Evolutionary conservation across 148 eudicot genomes (phyloP).

Genomic region (Rhododendron ferrugineum): DNA sequence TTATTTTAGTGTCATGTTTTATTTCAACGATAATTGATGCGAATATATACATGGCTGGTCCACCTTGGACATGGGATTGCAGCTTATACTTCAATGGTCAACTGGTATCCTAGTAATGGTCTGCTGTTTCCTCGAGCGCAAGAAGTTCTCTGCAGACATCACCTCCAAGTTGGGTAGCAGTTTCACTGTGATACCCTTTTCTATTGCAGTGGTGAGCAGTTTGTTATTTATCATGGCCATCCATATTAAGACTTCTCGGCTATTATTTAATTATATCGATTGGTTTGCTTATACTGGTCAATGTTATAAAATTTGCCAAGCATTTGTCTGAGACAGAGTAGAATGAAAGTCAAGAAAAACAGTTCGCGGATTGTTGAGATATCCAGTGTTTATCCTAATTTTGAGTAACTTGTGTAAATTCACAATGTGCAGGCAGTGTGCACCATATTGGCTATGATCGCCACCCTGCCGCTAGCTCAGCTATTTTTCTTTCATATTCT

Average conservation of each 20-base stretch:
- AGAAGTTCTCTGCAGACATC: conserved; percentile 62
- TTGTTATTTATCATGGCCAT: background rate
- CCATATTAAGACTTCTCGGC: background rate
- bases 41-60: conserved; percentile 30
- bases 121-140: conserved; percentile 77
- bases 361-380: background rate
- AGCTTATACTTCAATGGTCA: conserved; percentile 97
- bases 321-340: background rate
- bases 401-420: background rate
- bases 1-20: conserved; percentile 5
- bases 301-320: background rate
- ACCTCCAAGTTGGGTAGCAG: conserved; percentile 90
- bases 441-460: conserved; percentile 90
- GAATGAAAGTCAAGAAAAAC: background rate
- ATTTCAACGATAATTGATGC: conserved; percentile 27
- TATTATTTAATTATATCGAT: background rate
- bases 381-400: background rate
- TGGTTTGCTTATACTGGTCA: background rate
- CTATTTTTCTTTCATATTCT: conserved; percentile 99
- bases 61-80: conserved; percentile 48
- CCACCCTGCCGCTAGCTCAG: conserved; percentile 86
- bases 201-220: conserved; percentile 85
- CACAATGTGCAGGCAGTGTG: conserved; percentile 61
- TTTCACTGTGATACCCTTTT: conserved; percentile 80
- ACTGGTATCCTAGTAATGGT: conserved; percentile 87